Evolutionary conservation across 2,329 filamentous ascomycete species (phyloP).

Genomic region (Leptographium procerum): DNA sequence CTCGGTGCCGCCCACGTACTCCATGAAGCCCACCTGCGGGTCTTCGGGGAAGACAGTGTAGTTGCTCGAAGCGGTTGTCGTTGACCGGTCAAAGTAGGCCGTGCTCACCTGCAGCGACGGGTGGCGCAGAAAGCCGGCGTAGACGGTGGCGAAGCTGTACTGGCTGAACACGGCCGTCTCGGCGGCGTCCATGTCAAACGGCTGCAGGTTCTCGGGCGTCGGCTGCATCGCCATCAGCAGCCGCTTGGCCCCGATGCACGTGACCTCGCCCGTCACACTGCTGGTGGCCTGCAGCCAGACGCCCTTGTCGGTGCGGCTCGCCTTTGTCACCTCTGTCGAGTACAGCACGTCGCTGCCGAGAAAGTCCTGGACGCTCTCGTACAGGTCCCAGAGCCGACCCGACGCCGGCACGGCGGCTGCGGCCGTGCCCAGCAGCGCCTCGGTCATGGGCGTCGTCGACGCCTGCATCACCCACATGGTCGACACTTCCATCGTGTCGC

Average conservation of each 20-base stretch:
- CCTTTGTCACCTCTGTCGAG: conserved; percentile 11
- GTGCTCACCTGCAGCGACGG: conserved; percentile 13
- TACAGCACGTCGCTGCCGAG: conserved; percentile 14
- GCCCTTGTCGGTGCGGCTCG: conserved; percentile 4
- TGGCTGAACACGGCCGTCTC: conserved; percentile 23
- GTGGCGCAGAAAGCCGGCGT: conserved; percentile 17
- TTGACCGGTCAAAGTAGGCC: conserved; percentile 14
- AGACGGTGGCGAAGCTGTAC: conserved; percentile 17
- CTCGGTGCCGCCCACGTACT: conserved; percentile 19
- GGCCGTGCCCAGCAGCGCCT: conserved; percentile 12
- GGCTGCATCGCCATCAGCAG: conserved; percentile 27
- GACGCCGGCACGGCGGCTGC: conserved; percentile 13
- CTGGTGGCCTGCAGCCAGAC: conserved; percentile 3
- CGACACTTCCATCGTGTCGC: conserved; percentile 11
- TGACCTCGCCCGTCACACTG: not conserved
- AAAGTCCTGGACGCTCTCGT: conserved; percentile 10
- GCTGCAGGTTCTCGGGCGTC: conserved; percentile 18
- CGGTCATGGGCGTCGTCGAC: conserved; percentile 13
- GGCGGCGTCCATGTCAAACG: conserved; percentile 20
- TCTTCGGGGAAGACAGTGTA: conserved; percentile 15
- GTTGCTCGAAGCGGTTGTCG: conserved; percentile 11
- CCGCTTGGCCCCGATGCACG: conserved; percentile 20
- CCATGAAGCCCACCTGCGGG: conserved; percentile 16
- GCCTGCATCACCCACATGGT: conserved; percentile 12
- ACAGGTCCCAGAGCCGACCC: conserved; percentile 13